phyloP scores from a whole-genome alignment of 2,329 filamentous ascomycete species.

The Sporothrix luriei region DNA sequence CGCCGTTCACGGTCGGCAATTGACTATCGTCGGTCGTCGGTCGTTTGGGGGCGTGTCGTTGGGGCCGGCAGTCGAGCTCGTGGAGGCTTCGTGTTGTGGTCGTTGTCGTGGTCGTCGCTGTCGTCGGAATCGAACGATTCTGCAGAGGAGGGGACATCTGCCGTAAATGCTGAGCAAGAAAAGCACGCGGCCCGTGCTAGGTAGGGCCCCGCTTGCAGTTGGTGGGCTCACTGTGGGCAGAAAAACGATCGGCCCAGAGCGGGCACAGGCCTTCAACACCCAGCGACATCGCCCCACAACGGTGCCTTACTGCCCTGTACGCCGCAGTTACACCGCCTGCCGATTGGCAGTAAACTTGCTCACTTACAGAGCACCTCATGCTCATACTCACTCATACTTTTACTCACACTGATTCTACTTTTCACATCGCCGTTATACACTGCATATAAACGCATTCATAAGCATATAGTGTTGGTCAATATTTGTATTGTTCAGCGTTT shows the following conservation, averaged over 20 bases:
- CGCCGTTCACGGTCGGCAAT: neutral
- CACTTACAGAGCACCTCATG: neutral
- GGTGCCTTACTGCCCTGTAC: too few species aligned
- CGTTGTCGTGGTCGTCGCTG: neutral
- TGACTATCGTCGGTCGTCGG: neutral
- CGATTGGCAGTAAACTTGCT: slow-evolving; percentile 2
- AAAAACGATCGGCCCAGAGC: too few species aligned
- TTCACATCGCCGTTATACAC: too few species aligned
- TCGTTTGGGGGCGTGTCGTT: neutral
- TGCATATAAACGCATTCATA: neutral
- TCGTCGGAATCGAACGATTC: slow-evolving; percentile 22
- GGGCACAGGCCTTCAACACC: neutral
- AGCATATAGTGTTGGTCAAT: neutral
- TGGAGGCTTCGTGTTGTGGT: neutral
- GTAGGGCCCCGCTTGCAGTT: neutral
- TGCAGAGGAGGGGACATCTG: slow-evolving; percentile 13
- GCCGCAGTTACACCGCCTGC: slow-evolving; percentile 8
- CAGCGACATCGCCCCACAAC: neutral
- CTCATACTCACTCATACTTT: neutral
- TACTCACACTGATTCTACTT: neutral
- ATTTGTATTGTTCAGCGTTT: slow-evolving; percentile 16
- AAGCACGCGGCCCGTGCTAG: slow-evolving; percentile 9
- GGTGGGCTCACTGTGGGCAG: too few species aligned
- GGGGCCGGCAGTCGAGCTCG: neutral
- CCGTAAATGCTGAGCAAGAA: neutral